Evolutionary conservation across 2,329 filamentous ascomycete species (phyloP).

Genomic region (Diaporthe sp.): DNA sequence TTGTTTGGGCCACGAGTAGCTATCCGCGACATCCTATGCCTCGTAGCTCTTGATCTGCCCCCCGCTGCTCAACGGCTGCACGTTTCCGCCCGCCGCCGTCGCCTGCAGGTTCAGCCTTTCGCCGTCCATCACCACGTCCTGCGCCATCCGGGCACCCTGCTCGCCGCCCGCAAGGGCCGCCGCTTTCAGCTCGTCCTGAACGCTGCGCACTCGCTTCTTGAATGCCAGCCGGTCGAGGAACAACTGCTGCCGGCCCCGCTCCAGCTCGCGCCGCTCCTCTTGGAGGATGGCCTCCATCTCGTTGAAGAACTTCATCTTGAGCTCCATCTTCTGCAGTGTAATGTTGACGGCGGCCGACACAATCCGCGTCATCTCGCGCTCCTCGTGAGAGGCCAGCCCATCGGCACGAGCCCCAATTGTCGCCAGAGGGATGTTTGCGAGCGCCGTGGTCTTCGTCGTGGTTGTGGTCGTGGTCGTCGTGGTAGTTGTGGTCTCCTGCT

Average conservation of each 20-base stretch:
- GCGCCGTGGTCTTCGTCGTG: slow-evolving; percentile 59
- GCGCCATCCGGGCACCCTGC: slow-evolving; percentile 60
- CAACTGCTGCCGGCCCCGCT: slow-evolving; percentile 90
- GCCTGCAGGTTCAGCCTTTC: slow-evolving; percentile 68
- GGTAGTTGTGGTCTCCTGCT: slow-evolving; percentile 60
- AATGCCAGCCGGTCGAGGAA: slow-evolving; percentile 93
- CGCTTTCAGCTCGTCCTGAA: slow-evolving; percentile 80
- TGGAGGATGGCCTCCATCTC: slow-evolving; percentile 95
- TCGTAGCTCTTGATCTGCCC: slow-evolving; percentile 71
- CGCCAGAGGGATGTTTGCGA: slow-evolving; percentile 86
- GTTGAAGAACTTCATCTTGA: slow-evolving; percentile 95
- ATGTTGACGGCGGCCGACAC: slow-evolving; percentile 94
- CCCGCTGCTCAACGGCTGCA: slow-evolving; percentile 68
- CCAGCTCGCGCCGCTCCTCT: slow-evolving; percentile 91
- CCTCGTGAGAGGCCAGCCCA: slow-evolving; percentile 93
- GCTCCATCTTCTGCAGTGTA: slow-evolving; percentile 93
- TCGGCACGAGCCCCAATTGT: slow-evolving; percentile 87
- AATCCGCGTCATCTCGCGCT: slow-evolving; percentile 94
- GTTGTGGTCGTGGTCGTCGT: slow-evolving; percentile 64
- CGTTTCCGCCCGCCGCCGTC: slow-evolving; percentile 54
- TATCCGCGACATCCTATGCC: slow-evolving; percentile 51
- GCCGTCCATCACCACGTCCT: slow-evolving; percentile 61
- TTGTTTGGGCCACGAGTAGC: not conserved
- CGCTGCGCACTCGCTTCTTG: slow-evolving; percentile 86
- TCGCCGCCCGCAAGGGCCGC: slow-evolving; percentile 63